phyloP scores from a whole-genome alignment of 2,329 filamentous ascomycete genomes.

The Apiospora marii region DNA sequence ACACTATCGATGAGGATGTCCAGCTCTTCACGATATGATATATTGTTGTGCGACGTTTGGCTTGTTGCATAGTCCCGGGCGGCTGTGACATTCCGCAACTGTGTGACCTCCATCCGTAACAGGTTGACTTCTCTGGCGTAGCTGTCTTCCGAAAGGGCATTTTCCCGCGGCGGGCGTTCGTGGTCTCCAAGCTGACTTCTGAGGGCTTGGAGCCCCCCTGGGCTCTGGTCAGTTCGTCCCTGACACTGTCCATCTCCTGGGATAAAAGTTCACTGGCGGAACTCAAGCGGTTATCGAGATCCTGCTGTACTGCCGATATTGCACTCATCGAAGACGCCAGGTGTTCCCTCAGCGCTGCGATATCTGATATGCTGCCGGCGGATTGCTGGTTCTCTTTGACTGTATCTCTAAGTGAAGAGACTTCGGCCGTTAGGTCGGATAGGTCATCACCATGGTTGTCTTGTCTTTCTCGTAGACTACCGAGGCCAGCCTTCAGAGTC shows the following conservation, averaged over 20 bases:
- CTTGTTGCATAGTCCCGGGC: conserved; percentile 31
- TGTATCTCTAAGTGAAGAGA: neutral
- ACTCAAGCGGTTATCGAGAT: neutral
- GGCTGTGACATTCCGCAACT: conserved; percentile 40
- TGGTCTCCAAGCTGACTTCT: conserved; percentile 37
- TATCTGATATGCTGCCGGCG: neutral
- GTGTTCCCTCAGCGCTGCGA: neutral
- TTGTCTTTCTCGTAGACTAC: neutral
- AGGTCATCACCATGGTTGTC: neutral
- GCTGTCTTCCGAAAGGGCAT: conserved; percentile 31
- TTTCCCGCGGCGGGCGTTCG: conserved; percentile 13
- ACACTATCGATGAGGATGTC: conserved; percentile 36
- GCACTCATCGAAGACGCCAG: neutral
- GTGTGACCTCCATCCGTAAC: conserved; percentile 45
- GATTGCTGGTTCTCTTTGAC: neutral
- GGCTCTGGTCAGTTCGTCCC: conserved; percentile 39
- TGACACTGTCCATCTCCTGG: conserved; percentile 30
- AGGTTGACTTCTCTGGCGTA: conserved; percentile 42
- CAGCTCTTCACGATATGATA: neutral
- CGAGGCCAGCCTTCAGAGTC: neutral
- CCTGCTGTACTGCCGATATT: neutral
- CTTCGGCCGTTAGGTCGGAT: neutral
- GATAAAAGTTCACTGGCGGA: neutral
- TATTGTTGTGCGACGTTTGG: neutral
- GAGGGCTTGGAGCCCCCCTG: conserved; percentile 35